These are phyloP conservation scores for Begonia masoniana DNA, from an alignment of 306 rosid genomes.

Conservation along the genomic window DNA sequence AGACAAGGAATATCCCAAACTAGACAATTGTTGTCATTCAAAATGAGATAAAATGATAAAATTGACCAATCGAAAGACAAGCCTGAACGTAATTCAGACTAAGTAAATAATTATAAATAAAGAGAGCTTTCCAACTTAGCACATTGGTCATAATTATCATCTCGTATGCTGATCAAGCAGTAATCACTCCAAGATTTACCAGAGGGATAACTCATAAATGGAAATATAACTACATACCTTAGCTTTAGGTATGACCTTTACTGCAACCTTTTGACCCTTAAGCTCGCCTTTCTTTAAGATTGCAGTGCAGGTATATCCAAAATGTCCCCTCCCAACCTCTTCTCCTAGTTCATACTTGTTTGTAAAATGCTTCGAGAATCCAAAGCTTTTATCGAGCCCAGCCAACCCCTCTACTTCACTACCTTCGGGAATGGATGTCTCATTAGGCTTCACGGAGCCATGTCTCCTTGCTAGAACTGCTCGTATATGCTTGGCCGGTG, in stretches of 20 bases:
- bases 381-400: conserved; percentile 73
- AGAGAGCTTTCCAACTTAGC: too few relatives aligned
- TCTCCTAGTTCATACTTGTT: conserved; percentile 69
- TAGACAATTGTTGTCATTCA: too few relatives aligned
- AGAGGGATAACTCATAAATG: too few relatives aligned
- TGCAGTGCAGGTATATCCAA: conserved; percentile 75
- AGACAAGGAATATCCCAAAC: too few relatives aligned
- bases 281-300: conserved; percentile 55
- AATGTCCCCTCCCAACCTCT: conserved; percentile 89
- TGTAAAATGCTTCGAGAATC: conserved; percentile 66
- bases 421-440: conserved; percentile 48
- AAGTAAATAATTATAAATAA: too few relatives aligned
- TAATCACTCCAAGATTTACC: too few relatives aligned
- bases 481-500: conserved; percentile 84
- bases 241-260: conserved; percentile 76
- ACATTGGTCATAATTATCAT: too few relatives aligned
- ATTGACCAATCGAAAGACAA: too few relatives aligned
- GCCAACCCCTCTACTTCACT: conserved; percentile 37
- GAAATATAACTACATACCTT: conserved; percentile 35
- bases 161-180: too few relatives aligned
- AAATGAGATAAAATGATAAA: too few relatives aligned
- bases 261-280: conserved; percentile 68
- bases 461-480: conserved; percentile 64
- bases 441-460: conserved; percentile 78
- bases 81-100: too few relatives aligned